Evolutionary conservation across 371 early-diverging fungal species (phyloP), one percentile per base, ranked within the genome.

Genomic region (Ordospora pajunii): DNA sequence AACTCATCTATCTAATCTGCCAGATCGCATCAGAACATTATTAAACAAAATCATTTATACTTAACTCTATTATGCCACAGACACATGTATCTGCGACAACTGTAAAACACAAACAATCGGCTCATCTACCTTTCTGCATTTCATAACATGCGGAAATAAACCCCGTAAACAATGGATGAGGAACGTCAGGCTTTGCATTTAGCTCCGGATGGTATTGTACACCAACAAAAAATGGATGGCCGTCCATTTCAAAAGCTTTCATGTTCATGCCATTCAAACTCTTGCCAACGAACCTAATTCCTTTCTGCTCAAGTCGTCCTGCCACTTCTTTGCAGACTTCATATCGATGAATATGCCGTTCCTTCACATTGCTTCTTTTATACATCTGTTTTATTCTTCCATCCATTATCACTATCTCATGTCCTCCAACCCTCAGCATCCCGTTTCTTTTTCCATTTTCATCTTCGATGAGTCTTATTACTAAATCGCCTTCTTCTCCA

Each of bases 141-240:
- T 65, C 42, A 0, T 76, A 49, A n/a, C 93, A 88, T 69, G 95
- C 93, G 68, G 90, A 81, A 52, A 97, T 87, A 43, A 98, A 89
- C 27, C 93, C 95, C 23, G 89, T 83, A 88, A 97, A 95, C 11
- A 92, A 88, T 44, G 96, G 93, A 22, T 90, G 89, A 2, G 98
- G 96, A 76, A 85, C 88, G 62, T 93, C 85, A 10, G 96, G 96
- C 63, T 93, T 90, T 49, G 94, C 94, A 66, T 91, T 87, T 86
- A 95, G 94, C 86, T 99, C 99, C 32, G 99, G 99, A 78, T 99
- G 99, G 85, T 90, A 97, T 87, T 99, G 99, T 46, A 90, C 90
- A 51, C 90, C 98, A 54, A 97, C 90, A 86, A 90, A 96, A 87
- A 89, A 99, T 7, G 93, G 93, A 84, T 97, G 96, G 12, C 81